Conservation (phyloP, 2,329 filamentous ascomycete species). For the Fusarium albosuccineum region DNA sequence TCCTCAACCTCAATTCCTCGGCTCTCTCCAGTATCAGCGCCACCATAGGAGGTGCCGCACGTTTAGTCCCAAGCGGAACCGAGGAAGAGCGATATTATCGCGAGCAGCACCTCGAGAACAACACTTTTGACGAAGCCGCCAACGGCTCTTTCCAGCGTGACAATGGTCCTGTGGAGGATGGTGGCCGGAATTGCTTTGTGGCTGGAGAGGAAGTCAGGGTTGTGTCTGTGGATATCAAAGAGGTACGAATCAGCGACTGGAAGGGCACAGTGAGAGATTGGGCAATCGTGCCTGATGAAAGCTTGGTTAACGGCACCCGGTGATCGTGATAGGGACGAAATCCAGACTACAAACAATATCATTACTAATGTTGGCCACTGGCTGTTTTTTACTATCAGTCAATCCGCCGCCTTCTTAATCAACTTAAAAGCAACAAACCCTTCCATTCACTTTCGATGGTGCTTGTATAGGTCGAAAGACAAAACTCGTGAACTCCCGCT, state of each 20-base stretch:
- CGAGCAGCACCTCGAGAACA: slow-evolving; percentile 88
- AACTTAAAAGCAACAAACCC: neutral
- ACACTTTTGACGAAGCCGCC: slow-evolving; percentile 79
- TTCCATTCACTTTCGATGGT: slow-evolving; percentile 2
- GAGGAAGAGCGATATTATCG: slow-evolving; percentile 89
- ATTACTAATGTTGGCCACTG: slow-evolving; percentile 13
- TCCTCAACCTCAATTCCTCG: slow-evolving; percentile 91
- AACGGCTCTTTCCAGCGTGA: slow-evolving; percentile 49
- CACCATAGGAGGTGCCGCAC: slow-evolving; percentile 91
- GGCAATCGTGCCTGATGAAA: slow-evolving; percentile 58
- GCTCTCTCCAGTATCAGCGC: slow-evolving; percentile 90
- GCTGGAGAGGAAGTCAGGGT: slow-evolving; percentile 87
- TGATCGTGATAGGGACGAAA: slow-evolving; percentile 27
- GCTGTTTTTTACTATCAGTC: neutral
- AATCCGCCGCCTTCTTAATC: neutral
- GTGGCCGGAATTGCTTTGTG: slow-evolving; percentile 75
- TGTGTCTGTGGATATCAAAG: slow-evolving; percentile 85
- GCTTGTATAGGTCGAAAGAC: neutral
- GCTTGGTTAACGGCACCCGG: slow-evolving; percentile 57
- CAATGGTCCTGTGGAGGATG: slow-evolving; percentile 61
- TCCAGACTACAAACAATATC: neutral
- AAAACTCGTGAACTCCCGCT: slow-evolving; percentile 22
- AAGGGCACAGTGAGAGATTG: slow-evolving; percentile 93
- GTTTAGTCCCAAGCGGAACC: slow-evolving; percentile 77
- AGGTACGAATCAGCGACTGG: slow-evolving; percentile 92